Percentiles rank a stretch among this genome's conserved stretches.
These are phyloP conservation scores for Flueggea neowawraea DNA, from an alignment of 441 rosid genomes.

Conservation along the genomic window DNA sequence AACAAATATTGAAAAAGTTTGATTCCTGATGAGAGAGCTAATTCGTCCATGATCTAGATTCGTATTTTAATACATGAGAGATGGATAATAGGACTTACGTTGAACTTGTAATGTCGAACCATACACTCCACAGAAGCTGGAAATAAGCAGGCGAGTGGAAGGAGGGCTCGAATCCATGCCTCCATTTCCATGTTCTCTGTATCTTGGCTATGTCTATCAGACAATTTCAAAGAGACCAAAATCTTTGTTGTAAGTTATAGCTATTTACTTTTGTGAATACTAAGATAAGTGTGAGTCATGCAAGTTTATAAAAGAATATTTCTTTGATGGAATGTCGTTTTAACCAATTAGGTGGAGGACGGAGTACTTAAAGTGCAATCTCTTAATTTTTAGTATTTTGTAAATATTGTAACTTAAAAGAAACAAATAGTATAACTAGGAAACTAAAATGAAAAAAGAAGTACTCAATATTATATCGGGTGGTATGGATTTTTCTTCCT, in stretches of 20 bases:
- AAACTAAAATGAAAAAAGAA: not conserved
- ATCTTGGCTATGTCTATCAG: slow-evolving; percentile 8
- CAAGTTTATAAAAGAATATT: slow-evolving; percentile 32
- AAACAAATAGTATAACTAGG: too few species aligned
- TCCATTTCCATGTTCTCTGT: slow-evolving; percentile 30
- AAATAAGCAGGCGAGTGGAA: slow-evolving; percentile 37
- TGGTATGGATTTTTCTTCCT: too few species aligned
- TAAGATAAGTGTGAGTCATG: slow-evolving; percentile 26
- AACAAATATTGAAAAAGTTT: too few species aligned
- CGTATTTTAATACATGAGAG: not conserved
- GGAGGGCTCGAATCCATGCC: slow-evolving; percentile 32
- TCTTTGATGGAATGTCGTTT: slow-evolving; percentile 55
- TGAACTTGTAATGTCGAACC: slow-evolving; percentile 82
- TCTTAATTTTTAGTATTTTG: not conserved
- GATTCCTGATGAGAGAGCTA: too few species aligned
- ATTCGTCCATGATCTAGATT: too few species aligned
- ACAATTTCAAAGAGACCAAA: too few species aligned
- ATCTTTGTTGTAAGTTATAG: not conserved
- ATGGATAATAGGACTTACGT: slow-evolving; percentile 38
- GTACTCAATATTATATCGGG: too few species aligned
- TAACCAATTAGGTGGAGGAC: slow-evolving; percentile 42
- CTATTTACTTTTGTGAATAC: slow-evolving; percentile 5
- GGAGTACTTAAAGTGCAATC: slow-evolving; percentile 19
- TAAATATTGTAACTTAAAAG: too few species aligned
- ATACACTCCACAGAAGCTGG: slow-evolving; percentile 54